A percentile compares a stretch with the other conserved stretches of the same genome.
Evolutionary conservation across 2,329 filamentous ascomycete genomes (phyloP).

Genomic region (Dichotomopilus funicola): DNA sequence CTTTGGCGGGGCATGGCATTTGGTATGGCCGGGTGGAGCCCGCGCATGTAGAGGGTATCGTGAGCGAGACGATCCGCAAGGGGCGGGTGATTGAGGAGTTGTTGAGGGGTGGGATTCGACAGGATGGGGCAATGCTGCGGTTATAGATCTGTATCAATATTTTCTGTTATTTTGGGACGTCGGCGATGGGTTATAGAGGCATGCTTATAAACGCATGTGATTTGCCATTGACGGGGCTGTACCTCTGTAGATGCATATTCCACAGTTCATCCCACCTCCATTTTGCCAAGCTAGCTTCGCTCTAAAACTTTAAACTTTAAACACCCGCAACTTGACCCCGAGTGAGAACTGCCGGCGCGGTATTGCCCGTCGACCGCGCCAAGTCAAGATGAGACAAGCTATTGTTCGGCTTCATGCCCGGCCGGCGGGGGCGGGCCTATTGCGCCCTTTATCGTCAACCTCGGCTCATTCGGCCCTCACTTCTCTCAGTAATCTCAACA

Average conservation of each 20-base stretch:
- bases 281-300: too few relatives aligned
- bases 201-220: too few relatives aligned
- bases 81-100: conserved; percentile 64
- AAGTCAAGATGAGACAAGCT: conserved; percentile 3
- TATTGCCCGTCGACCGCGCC: background rate
- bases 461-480: background rate
- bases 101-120: conserved; percentile 63
- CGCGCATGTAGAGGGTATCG: conserved; percentile 67
- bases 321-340: background rate
- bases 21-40: conserved; percentile 80
- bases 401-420: background rate
- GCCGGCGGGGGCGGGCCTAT: background rate
- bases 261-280: too few relatives aligned
- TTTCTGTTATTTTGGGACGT: background rate
- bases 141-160: conserved; percentile 27
- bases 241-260: background rate
- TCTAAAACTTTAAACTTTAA: too few relatives aligned
- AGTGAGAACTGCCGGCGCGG: background rate
- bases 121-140: conserved; percentile 46
- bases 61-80: conserved; percentile 60
- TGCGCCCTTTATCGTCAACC: background rate
- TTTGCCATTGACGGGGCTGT: conserved; percentile 9
- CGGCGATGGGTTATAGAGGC: too few relatives aligned
- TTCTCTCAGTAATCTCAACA: background rate
- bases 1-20: conserved; percentile 63